Evolutionary conservation across 345 rosid species (phyloP).

Genomic region (Carallia brachiata): DNA sequence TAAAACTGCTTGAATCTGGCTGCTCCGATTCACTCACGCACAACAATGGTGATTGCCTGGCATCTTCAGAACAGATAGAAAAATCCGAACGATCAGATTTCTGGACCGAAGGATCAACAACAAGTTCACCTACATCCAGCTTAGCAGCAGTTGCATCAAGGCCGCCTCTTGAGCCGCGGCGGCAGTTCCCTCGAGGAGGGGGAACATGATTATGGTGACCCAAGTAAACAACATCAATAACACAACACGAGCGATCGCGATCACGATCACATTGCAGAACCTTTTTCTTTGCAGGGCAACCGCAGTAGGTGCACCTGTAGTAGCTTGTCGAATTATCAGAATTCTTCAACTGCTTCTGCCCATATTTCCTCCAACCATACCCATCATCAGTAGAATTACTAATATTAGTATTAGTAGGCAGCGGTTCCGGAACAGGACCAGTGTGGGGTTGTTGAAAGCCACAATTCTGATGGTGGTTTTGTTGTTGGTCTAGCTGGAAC

Average conservation of each 20-base stretch:
- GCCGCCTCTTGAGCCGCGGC: slow-evolving; percentile 2
- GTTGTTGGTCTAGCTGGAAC: neutral
- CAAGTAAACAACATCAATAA: slow-evolving; percentile 14
- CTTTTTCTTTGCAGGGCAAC: slow-evolving; percentile 28
- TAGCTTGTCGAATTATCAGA: slow-evolving; percentile 24
- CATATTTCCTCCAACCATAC: slow-evolving; percentile 34
- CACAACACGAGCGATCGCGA: neutral
- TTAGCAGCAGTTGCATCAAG: neutral
- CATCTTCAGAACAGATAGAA: slow-evolving; percentile 1
- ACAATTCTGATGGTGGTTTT: neutral
- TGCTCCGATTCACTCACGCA: slow-evolving; percentile 16
- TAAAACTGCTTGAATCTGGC: slow-evolving; percentile 22
- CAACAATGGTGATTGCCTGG: slow-evolving; percentile 1
- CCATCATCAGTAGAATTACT: slow-evolving; percentile 4
- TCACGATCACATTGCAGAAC: slow-evolving; percentile 17
- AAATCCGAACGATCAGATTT: neutral
- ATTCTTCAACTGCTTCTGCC: slow-evolving; percentile 28
- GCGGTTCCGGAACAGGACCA: neutral
- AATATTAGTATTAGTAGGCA: too few relatives aligned
- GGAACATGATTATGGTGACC: slow-evolving; percentile 24
- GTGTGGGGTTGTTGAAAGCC: neutral
- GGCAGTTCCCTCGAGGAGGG: slow-evolving; percentile 15
- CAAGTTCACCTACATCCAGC: neutral
- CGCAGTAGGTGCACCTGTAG: slow-evolving; percentile 23
- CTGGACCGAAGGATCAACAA: slow-evolving; percentile 4